A percentile compares a stretch with the other conserved stretches of the same genome.
These are phyloP conservation scores for Miscanthus sacchariflorus DNA, from an alignment of 202 grass and related monocot genomes.

Conservation along the genomic window DNA sequence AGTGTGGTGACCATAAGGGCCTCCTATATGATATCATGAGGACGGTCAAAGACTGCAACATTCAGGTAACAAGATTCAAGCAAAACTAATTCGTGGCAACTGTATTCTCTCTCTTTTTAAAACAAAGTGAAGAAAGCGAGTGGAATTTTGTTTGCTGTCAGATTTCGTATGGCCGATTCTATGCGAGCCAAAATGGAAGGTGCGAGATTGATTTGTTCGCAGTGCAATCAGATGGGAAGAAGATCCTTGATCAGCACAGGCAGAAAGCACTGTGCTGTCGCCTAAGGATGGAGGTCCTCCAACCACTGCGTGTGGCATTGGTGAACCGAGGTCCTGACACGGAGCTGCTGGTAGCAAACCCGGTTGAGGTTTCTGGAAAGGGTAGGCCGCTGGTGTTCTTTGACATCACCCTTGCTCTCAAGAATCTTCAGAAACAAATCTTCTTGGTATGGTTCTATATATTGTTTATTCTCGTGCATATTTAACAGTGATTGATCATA, in stretches of 20 bases:
- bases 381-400: constrained; percentile 78
- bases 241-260: constrained; percentile 73
- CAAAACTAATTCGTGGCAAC: neutral
- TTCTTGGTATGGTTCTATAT: constrained; percentile 62
- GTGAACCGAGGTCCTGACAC: constrained; percentile 73
- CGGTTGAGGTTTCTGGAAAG: constrained; percentile 71
- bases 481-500: neutral
- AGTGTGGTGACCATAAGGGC: constrained; percentile 73
- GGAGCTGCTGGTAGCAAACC: constrained; percentile 79
- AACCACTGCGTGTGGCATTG: constrained; percentile 60
- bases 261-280: constrained; percentile 54
- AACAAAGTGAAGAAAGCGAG: constrained; percentile 1
- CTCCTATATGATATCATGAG: constrained; percentile 87
- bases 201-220: constrained; percentile 82
- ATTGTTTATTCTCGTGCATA: neutral
- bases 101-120: neutral
- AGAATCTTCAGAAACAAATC: constrained; percentile 68
- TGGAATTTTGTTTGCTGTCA: constrained; percentile 13
- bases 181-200: constrained; percentile 58
- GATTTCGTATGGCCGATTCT: constrained; percentile 76
- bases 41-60: constrained; percentile 82
- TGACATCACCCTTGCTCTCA: constrained; percentile 82
- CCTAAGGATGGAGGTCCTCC: constrained; percentile 59
- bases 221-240: constrained; percentile 74
- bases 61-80: constrained; percentile 68